Conservation (phyloP, 2,329 filamentous ascomycete species). For the Fusarium nisikadoi region DNA sequence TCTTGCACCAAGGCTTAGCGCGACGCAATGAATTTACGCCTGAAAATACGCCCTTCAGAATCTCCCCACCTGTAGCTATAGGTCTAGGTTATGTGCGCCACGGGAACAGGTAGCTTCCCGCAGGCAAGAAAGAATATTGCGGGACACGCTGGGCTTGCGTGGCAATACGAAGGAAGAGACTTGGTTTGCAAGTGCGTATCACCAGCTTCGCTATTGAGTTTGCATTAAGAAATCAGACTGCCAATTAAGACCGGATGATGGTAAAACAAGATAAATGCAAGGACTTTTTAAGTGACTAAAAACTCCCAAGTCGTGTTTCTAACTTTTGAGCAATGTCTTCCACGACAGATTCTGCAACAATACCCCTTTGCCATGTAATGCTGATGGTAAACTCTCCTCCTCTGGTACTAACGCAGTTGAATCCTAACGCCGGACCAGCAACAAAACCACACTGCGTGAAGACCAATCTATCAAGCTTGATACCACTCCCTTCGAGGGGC, state of each 20-base stretch:
- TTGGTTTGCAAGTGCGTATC: rapidly evolving
- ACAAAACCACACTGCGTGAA: constrained; percentile 22
- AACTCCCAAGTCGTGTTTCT: neutral
- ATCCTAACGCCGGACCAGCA: constrained; percentile 10
- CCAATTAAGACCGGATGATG: rapidly evolving
- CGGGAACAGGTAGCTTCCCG: neutral
- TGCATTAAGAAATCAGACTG: rapidly evolving
- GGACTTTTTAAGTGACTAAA: rapidly evolving
- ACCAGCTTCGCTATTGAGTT: rapidly evolving
- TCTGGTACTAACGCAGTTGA: constrained; percentile 19
- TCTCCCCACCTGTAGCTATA: neutral
- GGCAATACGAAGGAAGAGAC: rapidly evolving
- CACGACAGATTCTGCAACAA: constrained; percentile 2
- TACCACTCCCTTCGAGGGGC: rapidly evolving
- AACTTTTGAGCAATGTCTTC: neutral
- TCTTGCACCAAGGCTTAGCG: rapidly evolving
- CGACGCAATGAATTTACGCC: neutral
- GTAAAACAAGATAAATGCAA: rapidly evolving
- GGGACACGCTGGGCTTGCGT: neutral
- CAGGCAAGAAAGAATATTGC: rapidly evolving
- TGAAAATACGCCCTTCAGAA: neutral
- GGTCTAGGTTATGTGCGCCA: neutral
- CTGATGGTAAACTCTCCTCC: constrained; percentile 1
- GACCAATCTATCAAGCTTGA: constrained; percentile 3
- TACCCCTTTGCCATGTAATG: constrained; percentile 17